phyloP scores from a whole-genome alignment of 371 early-diverging fungal species.

The Modicella reniformis region DNA sequence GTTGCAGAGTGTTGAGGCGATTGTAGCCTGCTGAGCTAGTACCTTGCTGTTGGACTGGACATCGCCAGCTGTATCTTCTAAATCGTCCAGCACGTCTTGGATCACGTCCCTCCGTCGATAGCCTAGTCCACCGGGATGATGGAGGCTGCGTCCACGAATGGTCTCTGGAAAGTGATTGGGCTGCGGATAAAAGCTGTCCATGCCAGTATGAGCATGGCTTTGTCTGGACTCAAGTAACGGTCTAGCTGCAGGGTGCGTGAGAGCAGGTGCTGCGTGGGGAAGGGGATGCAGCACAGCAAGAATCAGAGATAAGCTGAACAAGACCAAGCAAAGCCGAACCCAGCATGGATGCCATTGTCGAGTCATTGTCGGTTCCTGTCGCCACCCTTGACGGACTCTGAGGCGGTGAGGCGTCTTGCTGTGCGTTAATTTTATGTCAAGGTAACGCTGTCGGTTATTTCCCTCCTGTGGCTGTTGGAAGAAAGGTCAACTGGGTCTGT shows the following conservation, averaged over 20 bases:
- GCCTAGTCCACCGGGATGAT: not conserved
- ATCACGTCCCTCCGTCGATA: slow-evolving; percentile 13
- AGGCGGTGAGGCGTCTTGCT: no score
- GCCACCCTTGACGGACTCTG: not conserved
- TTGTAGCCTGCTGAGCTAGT: not conserved
- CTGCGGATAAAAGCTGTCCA: not conserved
- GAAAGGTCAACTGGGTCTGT: not conserved
- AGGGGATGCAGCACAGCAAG: not conserved
- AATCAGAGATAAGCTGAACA: slow-evolving; percentile 22
- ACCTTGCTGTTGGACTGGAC: slow-evolving; percentile 12
- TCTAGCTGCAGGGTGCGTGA: not conserved
- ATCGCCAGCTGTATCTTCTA: not conserved
- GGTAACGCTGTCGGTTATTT: not conserved
- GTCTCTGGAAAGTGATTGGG: not conserved
- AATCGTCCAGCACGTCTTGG: slow-evolving; percentile 14
- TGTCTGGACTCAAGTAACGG: not conserved
- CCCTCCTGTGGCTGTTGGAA: not conserved
- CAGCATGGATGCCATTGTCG: slow-evolving; percentile 26
- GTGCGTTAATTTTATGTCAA: not conserved
- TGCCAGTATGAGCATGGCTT: not conserved
- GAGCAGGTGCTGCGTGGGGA: not conserved
- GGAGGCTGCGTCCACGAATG: not conserved
- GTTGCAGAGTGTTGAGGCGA: slow-evolving; percentile 31
- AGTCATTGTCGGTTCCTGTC: slow-evolving; percentile 24
- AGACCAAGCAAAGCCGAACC: slow-evolving; percentile 17